Evolutionary conservation across 1,139 yeast genomes (phyloP).

Genomic region (Saccharomyces hybrid): DNA sequence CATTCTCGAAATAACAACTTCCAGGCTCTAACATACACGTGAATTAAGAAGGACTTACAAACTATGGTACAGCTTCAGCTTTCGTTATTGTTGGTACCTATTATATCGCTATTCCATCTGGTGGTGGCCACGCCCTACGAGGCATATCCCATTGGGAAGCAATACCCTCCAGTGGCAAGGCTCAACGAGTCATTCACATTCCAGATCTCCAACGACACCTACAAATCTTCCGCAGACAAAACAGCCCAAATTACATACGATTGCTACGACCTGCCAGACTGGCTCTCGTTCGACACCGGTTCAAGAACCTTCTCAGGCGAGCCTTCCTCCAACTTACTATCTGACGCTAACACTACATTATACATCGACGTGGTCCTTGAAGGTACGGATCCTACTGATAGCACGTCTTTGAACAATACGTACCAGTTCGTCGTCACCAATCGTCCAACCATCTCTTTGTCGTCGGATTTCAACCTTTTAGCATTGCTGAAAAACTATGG

Average conservation of each 20-base stretch:
- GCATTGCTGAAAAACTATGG: constrained; percentile 51
- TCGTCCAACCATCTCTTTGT: constrained; percentile 42
- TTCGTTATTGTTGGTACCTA: background rate
- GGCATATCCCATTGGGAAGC: constrained; percentile 76
- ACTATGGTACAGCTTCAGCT: background rate
- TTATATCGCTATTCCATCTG: background rate
- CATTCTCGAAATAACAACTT: background rate
- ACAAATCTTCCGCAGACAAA: constrained; percentile 40
- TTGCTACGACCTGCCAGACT: constrained; percentile 55
- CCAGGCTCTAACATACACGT: background rate
- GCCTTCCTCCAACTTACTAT: constrained; percentile 44
- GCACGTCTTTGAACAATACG: constrained; percentile 37
- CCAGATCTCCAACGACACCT: constrained; percentile 66
- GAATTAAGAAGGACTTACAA: background rate
- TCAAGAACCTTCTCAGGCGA: constrained; percentile 63
- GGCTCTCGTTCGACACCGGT: constrained; percentile 66
- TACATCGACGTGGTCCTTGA: constrained; percentile 39
- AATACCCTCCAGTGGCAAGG: constrained; percentile 82
- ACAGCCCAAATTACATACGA: constrained; percentile 44
- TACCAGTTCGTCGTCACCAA: constrained; percentile 56
- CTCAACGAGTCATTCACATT: constrained; percentile 56
- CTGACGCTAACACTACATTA: constrained; percentile 34
- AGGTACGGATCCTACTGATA: constrained; percentile 56
- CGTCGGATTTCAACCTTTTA: constrained; percentile 36
- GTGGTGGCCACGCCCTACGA: constrained; percentile 39